phyloP scores from a whole-genome alignment of 441 rosid species.

The Bruguiera hainesii region DNA sequence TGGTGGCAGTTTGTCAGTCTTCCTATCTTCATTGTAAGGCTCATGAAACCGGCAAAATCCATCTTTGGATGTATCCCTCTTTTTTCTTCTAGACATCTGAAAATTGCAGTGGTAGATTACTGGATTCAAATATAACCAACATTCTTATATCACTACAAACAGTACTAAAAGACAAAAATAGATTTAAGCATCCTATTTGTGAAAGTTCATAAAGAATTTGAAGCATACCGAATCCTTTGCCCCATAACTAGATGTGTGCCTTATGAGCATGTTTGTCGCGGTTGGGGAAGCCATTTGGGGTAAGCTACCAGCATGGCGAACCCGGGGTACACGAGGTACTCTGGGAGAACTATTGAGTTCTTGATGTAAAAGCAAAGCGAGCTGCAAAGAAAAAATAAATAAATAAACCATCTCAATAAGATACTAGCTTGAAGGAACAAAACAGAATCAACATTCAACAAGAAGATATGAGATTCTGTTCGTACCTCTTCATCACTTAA shows the following conservation, averaged over 20 bases:
- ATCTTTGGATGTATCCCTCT: constrained; percentile 69
- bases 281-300: constrained; percentile 74
- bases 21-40: constrained; percentile 57
- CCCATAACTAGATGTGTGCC: constrained; percentile 71
- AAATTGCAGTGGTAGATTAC: constrained; percentile 1
- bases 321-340: constrained; percentile 94
- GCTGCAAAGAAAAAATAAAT: constrained; percentile 38
- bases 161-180: neutral
- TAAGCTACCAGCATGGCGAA: constrained; percentile 78
- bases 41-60: constrained; percentile 39
- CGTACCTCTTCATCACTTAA: constrained; percentile 95
- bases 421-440: neutral
- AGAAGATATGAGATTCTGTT: neutral
- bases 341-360: constrained; percentile 98
- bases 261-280: constrained; percentile 53
- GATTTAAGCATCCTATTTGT: too few relatives aligned
- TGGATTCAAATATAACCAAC: constrained; percentile 10
- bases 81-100: constrained; percentile 78
- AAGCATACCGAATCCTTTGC: constrained; percentile 73
- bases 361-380: constrained; percentile 95
- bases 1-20: constrained; percentile 45
- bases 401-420: neutral
- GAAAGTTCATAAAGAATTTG: constrained; percentile 1
- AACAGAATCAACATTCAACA: neutral
- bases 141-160: neutral